Evolutionary conservation across 495 filamentous ascomycete genomes (phyloP).

Genomic region (Echria macrotheca): DNA sequence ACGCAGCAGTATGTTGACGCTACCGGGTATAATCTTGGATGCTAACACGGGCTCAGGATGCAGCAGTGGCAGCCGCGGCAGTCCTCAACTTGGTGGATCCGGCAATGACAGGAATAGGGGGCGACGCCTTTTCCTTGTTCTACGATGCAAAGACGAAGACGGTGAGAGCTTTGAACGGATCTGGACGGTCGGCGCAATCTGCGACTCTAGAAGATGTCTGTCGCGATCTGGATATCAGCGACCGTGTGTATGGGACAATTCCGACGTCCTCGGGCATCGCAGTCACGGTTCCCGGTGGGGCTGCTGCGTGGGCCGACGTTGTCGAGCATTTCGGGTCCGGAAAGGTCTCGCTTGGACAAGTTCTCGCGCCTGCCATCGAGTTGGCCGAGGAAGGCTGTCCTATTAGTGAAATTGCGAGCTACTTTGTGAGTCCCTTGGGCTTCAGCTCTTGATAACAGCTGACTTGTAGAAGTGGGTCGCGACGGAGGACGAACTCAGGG

Average conservation of each 20-base stretch:
- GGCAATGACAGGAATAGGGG: slow-evolving; percentile 74
- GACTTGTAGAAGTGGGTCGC: slow-evolving; percentile 67
- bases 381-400: slow-evolving; percentile 75
- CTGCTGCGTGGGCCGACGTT: slow-evolving; percentile 81
- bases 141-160: slow-evolving; percentile 68
- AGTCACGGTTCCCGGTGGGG: slow-evolving; percentile 70
- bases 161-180: slow-evolving; percentile 71
- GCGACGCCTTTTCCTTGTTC: slow-evolving; percentile 82
- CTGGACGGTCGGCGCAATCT: slow-evolving; percentile 59
- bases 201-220: slow-evolving; percentile 56
- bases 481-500: slow-evolving; percentile 49
- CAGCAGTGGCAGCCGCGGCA: slow-evolving; percentile 44
- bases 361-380: slow-evolving; percentile 68
- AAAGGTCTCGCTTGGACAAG: slow-evolving; percentile 61
- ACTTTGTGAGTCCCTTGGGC: slow-evolving; percentile 40
- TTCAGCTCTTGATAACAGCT: too few species aligned
- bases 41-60: slow-evolving; percentile 9
- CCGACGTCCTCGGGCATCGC: slow-evolving; percentile 61
- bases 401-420: slow-evolving; percentile 63
- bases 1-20: slow-evolving; percentile 60
- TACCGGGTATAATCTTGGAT: slow-evolving; percentile 39
- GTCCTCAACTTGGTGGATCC: slow-evolving; percentile 79
- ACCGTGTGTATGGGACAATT: slow-evolving; percentile 45
- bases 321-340: slow-evolving; percentile 75
- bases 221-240: slow-evolving; percentile 56